These are phyloP conservation scores for Fusarium succisae DNA, from an alignment of 2,329 filamentous ascomycete species.

Conservation along the genomic window DNA sequence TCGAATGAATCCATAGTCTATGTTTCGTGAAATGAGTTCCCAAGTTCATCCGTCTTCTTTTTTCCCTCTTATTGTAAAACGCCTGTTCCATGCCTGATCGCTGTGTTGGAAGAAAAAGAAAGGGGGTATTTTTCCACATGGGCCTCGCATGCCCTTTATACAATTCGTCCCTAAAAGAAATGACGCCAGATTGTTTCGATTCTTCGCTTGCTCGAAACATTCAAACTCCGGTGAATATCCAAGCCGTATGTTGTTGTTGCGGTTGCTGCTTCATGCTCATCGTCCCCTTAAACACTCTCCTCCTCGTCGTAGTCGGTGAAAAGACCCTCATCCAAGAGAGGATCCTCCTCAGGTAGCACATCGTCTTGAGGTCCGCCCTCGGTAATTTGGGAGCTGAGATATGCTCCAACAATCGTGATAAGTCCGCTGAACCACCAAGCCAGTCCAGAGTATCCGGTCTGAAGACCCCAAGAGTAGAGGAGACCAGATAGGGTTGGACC, in stretches of 20 bases:
- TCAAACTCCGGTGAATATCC: slow-evolving; percentile 33
- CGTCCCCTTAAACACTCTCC: slow-evolving; percentile 42
- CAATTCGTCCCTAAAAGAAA: slow-evolving; percentile 38
- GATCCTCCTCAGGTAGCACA: slow-evolving; percentile 52
- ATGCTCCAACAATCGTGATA: slow-evolving; percentile 78
- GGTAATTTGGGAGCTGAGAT: slow-evolving; percentile 79
- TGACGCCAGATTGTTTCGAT: slow-evolving; percentile 38
- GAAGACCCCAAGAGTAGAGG: slow-evolving; percentile 82
- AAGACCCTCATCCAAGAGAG: slow-evolving; percentile 45
- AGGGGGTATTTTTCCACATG: slow-evolving; percentile 33
- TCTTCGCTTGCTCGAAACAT: slow-evolving; percentile 32
- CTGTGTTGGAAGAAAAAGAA: slow-evolving; percentile 25
- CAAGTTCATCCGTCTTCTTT: slow-evolving; percentile 30
- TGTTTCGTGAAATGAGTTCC: slow-evolving; percentile 35
- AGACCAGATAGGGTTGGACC: slow-evolving; percentile 89
- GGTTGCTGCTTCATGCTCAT: neutral
- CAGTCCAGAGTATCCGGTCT: slow-evolving; percentile 83
- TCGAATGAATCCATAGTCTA: slow-evolving; percentile 36
- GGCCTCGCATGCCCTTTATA: slow-evolving; percentile 28
- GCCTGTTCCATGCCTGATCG: slow-evolving; percentile 36
- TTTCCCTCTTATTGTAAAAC: slow-evolving; percentile 34
- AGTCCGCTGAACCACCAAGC: slow-evolving; percentile 92
- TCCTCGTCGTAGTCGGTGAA: slow-evolving; percentile 48
- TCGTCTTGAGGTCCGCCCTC: slow-evolving; percentile 64
- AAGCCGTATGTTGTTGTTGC: slow-evolving; percentile 17